Percentiles rank a stretch among this genome's conserved stretches.
These are phyloP conservation scores for Yamadazyma siamensis DNA, from an alignment of 1,139 yeast genomes.

Conservation along the genomic window DNA sequence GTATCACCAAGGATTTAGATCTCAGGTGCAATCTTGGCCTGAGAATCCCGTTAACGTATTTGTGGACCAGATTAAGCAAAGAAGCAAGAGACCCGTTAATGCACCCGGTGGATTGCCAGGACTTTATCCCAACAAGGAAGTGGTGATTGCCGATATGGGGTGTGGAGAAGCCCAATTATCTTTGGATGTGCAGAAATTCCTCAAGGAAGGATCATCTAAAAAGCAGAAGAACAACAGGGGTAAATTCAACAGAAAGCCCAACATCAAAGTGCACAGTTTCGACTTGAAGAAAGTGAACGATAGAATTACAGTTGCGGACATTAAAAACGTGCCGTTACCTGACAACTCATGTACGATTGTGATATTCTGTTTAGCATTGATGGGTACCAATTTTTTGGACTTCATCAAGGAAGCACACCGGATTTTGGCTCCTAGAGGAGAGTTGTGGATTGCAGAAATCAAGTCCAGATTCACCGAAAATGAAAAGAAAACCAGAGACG, in stretches of 20 bases:
- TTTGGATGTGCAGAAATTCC: constrained; percentile 53
- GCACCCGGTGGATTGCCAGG: constrained; percentile 97
- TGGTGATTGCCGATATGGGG: constrained; percentile 95
- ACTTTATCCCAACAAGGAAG: constrained; percentile 37
- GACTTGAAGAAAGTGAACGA: constrained; percentile 86
- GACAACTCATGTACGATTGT: constrained; percentile 81
- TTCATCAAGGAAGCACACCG: constrained; percentile 88
- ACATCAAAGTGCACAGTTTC: constrained; percentile 76
- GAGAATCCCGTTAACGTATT: constrained; percentile 93
- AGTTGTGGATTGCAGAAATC: constrained; percentile 96
- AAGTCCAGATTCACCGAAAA: constrained; percentile 80
- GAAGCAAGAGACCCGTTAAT: constrained; percentile 65
- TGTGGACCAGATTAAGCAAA: constrained; percentile 63
- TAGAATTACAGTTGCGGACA: constrained; percentile 91
- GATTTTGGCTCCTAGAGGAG: constrained; percentile 85
- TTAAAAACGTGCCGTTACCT: constrained; percentile 79
- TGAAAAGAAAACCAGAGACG: constrained; percentile 25
- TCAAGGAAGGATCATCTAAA: constrained; percentile 32
- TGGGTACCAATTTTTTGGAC: constrained; percentile 96
- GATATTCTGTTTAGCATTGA: constrained; percentile 85
- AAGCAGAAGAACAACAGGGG: constrained; percentile 33
- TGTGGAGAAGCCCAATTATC: constrained; percentile 96
- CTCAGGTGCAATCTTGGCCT: constrained; percentile 96
- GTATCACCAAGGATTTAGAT: constrained; percentile 91
- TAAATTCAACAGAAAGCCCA: constrained; percentile 21